phyloP scores from a whole-genome alignment of 306 rosid species.

The Quercus aquifolioides region DNA sequence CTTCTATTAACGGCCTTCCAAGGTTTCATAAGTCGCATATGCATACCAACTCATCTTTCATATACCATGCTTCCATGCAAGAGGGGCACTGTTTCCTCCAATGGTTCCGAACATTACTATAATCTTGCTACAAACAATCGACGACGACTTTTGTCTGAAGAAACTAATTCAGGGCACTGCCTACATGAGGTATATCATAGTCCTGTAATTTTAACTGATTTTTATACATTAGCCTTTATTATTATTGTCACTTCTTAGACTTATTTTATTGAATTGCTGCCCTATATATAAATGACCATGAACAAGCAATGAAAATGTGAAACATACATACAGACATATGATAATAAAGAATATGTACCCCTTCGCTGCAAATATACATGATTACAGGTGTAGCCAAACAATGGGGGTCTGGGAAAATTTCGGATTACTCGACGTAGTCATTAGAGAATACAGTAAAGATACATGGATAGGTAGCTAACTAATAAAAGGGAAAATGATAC shows the following conservation, averaged over 20 bases:
- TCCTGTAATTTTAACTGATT: not conserved
- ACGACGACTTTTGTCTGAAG: slow-evolving; percentile 51
- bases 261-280: too few relatives aligned
- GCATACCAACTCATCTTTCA: slow-evolving; percentile 55
- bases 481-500: not conserved
- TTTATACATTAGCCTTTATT: not conserved
- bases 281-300: too few relatives aligned
- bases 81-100: slow-evolving; percentile 21
- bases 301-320: not conserved
- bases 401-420: too few relatives aligned
- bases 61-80: slow-evolving; percentile 88
- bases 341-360: not conserved
- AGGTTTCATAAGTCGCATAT: slow-evolving; percentile 55
- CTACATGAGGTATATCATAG: slow-evolving; percentile 25
- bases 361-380: not conserved
- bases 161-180: slow-evolving; percentile 33
- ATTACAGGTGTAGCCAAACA: not conserved
- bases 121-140: slow-evolving; percentile 32
- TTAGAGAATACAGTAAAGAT: too few relatives aligned
- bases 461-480: too few relatives aligned
- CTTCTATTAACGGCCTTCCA: slow-evolving; percentile 74
- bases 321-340: not conserved
- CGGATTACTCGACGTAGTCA: too few relatives aligned
- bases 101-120: slow-evolving; percentile 32
- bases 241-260: too few relatives aligned